Base-by-base conservation (phyloP, 2,329 filamentous ascomycete species). In the Aschersonia sp. region DNA sequence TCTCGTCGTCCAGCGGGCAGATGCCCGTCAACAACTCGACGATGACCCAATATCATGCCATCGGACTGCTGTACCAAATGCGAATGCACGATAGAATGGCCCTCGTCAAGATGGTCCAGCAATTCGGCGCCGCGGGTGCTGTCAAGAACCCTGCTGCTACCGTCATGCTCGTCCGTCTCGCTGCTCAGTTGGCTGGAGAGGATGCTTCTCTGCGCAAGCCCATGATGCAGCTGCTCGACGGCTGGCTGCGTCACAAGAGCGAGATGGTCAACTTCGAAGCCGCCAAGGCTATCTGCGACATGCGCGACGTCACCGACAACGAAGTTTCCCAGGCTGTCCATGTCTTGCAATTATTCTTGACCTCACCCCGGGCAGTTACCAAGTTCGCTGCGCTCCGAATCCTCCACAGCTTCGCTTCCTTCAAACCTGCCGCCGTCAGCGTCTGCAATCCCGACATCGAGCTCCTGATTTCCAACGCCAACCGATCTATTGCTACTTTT, bases 241-340 rank as follows among this genome's bases (percentile, higher is more conserved):
- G 88, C 60, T 97, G 90, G 90, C 71, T 98, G 65, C 81, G 89
- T 64, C 90, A 97, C 68, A 97, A 98, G 82, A 94, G 88, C 67
- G 92, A 97, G 66, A 94, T 95, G 87, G 89, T 98, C 68, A 97
- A 96, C 72, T 96, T 98, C 57, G 92, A 98, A 69, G 92, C 92
- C 47, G 92, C 92, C 54, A 97, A 97, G 75, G 90, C 90, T 46
- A 95, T 98, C 59, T 94, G 89, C 70, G 86, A 94, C 58, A 84
- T 97, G 76, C 80, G 84, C 54, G 88, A 97, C 64, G 84, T 97
- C 44, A 89, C 86, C 49, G 92, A 98, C 61, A 82, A 81, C 48
- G 90, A 98, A 65, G 86, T 94, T 42, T 78, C 84, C 42, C 88
- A 95, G 66, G 89, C 90, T 31, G 87, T 98, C 45, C 89, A 97